phyloP scores from a whole-genome alignment of 140 eudicot species.

The Bidens hawaiensis region DNA sequence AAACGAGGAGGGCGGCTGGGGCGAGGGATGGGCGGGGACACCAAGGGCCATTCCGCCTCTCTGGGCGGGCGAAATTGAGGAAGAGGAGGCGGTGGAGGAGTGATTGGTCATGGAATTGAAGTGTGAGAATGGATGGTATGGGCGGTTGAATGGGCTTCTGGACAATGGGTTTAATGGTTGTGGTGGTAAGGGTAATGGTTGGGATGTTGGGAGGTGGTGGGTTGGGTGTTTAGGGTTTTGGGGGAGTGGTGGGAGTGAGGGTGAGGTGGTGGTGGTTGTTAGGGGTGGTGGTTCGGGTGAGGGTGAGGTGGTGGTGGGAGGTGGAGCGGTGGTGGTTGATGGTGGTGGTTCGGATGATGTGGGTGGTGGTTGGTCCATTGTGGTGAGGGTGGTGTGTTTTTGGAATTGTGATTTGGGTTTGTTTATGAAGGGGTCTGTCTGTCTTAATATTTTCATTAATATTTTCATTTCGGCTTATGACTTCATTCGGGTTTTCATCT shows the following conservation, averaged over 20 bases:
- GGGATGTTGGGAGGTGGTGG: constrained; percentile 29
- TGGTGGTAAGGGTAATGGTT: constrained; percentile 13
- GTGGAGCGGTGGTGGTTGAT: no score
- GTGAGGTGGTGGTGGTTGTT: constrained; percentile 33
- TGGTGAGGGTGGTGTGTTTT: no score
- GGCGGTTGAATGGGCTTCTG: constrained; percentile 32
- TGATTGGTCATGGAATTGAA: constrained; percentile 30
- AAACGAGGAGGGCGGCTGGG: constrained; percentile 54
- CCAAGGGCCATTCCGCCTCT: constrained; percentile 84
- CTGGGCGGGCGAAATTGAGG: constrained; percentile 32
- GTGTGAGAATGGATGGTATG: constrained; percentile 33
- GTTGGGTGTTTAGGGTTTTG: constrained; percentile 40
- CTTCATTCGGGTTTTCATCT: no score
- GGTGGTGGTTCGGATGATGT: no score
- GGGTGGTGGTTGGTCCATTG: no score
- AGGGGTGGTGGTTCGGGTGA: constrained; percentile 26
- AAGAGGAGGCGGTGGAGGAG: no score
- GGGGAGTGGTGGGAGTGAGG: no score
- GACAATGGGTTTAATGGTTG: constrained; percentile 15
- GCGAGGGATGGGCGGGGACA: constrained; percentile 56
- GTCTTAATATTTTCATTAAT: no score
- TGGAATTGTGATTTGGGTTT: no score
- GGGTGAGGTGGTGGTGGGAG: constrained; percentile 20
- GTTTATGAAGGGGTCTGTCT: no score
- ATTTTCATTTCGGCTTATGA: no score